Percentiles rank a stretch among this genome's conserved stretches.
Conservation (phyloP, 2,329 filamentous ascomycete genomes). For the Nemania diffusa region DNA sequence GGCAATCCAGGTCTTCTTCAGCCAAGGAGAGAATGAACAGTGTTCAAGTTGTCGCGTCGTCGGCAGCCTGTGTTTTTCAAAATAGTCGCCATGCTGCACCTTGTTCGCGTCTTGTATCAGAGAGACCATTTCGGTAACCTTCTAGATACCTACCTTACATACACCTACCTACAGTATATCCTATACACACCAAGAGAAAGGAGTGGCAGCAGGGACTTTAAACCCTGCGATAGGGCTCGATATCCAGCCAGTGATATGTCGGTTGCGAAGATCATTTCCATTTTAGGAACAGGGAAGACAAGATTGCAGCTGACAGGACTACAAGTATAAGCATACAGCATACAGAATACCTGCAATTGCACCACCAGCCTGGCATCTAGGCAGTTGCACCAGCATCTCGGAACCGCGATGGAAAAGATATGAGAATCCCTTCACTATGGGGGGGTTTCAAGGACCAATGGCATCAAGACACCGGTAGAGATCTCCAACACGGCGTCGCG, state of each 20-base stretch:
- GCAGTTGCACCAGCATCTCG: conserved; percentile 24
- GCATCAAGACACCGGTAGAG: conserved; percentile 2
- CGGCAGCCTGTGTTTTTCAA: conserved; percentile 29
- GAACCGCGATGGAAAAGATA: conserved; percentile 6
- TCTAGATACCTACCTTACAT: neutral
- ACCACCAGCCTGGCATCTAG: conserved; percentile 25
- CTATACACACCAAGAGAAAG: conserved; percentile 11
- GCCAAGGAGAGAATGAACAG: neutral
- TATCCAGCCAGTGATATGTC: conserved; percentile 28
- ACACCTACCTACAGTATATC: neutral
- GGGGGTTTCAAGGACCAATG: conserved; percentile 11
- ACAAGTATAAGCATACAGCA: conserved; percentile 5
- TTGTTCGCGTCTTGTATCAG: conserved; percentile 26
- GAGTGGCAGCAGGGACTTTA: conserved; percentile 14
- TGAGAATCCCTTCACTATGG: conserved; percentile 14
- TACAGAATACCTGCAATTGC: conserved; percentile 14
- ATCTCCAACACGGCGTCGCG: conserved; percentile 24
- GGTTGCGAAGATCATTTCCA: conserved; percentile 31
- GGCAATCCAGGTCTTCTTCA: conserved; percentile 9
- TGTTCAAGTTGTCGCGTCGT: conserved; percentile 26
- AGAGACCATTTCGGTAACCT: conserved; percentile 1
- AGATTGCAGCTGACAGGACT: conserved; percentile 34
- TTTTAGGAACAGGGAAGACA: conserved; percentile 25
- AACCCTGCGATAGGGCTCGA: conserved; percentile 27
- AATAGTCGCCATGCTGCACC: conserved; percentile 18